Percentiles rank a stretch among this genome's conserved stretches.
Evolutionary conservation across 2,329 filamentous ascomycete species (phyloP).

Genomic region (Colletotrichum sp.): DNA sequence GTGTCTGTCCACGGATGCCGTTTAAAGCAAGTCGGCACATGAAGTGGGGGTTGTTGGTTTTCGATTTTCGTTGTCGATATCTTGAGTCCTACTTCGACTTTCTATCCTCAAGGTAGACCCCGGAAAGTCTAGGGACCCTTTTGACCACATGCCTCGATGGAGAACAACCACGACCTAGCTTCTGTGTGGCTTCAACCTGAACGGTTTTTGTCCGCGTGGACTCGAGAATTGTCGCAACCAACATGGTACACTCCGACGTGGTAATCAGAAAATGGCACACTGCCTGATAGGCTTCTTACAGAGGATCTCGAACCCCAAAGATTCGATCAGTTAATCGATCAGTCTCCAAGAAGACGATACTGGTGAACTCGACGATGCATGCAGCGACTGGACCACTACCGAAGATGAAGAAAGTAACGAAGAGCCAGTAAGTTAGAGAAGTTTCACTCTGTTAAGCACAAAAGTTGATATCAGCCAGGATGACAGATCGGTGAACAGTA

Average conservation of each 20-base stretch:
- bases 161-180: background rate
- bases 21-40: background rate
- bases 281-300: background rate
- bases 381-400: background rate
- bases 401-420: background rate
- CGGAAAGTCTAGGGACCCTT: background rate
- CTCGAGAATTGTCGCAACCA: background rate
- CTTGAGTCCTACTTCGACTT: background rate
- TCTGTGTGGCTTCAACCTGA: background rate
- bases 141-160: background rate
- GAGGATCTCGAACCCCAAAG: background rate
- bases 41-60: background rate
- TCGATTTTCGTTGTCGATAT: background rate
- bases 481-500: background rate
- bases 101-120: background rate
- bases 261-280: background rate
- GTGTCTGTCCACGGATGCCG: background rate
- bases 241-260: background rate
- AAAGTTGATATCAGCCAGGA: background rate
- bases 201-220: background rate
- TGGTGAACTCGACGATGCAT: background rate
- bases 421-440: background rate
- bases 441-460: background rate
- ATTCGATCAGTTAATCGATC: background rate
- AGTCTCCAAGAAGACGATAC: background rate